phyloP scores from a whole-genome alignment of 1,284 basidiomycete species.

The Cutaneotrichosporon curvatum region DNA sequence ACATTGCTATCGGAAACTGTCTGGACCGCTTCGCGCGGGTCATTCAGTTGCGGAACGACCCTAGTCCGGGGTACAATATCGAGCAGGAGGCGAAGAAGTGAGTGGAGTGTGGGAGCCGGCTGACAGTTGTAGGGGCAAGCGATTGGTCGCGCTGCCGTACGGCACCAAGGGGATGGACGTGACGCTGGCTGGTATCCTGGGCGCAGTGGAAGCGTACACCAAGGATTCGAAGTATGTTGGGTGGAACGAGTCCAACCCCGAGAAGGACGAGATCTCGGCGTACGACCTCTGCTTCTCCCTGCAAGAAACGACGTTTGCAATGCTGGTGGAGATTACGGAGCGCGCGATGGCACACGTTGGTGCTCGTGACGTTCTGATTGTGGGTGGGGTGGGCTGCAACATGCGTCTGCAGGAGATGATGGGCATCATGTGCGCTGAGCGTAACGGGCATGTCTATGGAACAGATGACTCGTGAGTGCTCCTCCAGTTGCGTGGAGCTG shows the following conservation, averaged over 20 bases:
- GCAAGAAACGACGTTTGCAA: conserved; percentile 95
- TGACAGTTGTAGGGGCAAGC: conserved; percentile 45
- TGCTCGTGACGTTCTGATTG: conserved; percentile 90
- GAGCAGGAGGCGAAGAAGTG: conserved; percentile 90
- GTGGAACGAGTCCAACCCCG: conserved; percentile 31
- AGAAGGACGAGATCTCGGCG: conserved; percentile 70
- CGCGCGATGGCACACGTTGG: conserved; percentile 98
- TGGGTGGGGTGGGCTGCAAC: conserved; percentile 98
- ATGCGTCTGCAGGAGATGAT: conserved; percentile 95
- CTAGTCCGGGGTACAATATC: conserved; percentile 96
- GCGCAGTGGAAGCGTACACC: conserved; percentile 82
- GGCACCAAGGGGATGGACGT: conserved; percentile 99
- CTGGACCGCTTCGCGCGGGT: conserved; percentile 94
- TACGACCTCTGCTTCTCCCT: conserved; percentile 94
- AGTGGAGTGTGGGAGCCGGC: conserved; percentile 20
- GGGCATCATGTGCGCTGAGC: conserved; percentile 89
- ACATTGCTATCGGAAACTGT: conserved; percentile 98
- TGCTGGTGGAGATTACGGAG: conserved; percentile 99
- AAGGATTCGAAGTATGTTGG: conserved; percentile 63
- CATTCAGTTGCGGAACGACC: conserved; percentile 93
- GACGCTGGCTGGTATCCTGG: conserved; percentile 86
- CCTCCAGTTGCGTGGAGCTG: neutral
- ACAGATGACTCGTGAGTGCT: conserved; percentile 79
- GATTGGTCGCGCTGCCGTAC: conserved; percentile 79
- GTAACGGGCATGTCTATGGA: conserved; percentile 83